Base-by-base conservation (phyloP, 257 asterid species). In the Eustoma russellianum region DNA sequence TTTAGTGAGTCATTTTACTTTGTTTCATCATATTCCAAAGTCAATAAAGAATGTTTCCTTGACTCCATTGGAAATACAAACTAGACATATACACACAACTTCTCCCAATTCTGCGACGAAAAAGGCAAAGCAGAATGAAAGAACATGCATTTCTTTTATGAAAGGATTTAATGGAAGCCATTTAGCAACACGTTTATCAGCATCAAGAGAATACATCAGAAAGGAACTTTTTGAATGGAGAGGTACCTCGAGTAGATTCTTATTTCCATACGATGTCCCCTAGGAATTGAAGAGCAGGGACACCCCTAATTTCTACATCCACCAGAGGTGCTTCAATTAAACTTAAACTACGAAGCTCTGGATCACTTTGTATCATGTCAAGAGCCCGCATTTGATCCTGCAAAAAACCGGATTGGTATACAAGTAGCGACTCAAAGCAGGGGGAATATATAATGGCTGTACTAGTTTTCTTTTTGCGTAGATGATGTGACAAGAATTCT, bases 251-350 rank as follows among this genome's bases (percentile, higher is more conserved):
- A 17, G 46, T 13, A 19, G 52, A 64, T 55, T 17, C 64, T 81
- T 72, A 92, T 72, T 85, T 92, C 99, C 99, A 92, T 52, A 92
- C 85, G 14, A 74, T 83, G 59, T 92, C 97, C 46, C 97, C 99
- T 19, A 88, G 67, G 72, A 92, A 92, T 75, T 88, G 97, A 62
- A 92, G 99, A 61, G 99, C 99, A 14, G 99, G 99, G 47, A 92
- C 88, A 33, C 99, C 99, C 77, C 99, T 82, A 69, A 92, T 88
- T 74, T 92, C 99, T 14, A 92, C 82, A 64, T 92, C 99, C 61
- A 92, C 97, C 16, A 92, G 92, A 45, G 99, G 99, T 51, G 99
- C 95, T 75, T 79, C 74, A 60, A 81, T 66, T 86, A 77, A 67
- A 17, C 70, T 65, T 78, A 92, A 76, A 66, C 73, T 51, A 30